Base-by-base conservation (phyloP, 2,329 filamentous ascomycete species). In the Scytalidium lignicola region DNA sequence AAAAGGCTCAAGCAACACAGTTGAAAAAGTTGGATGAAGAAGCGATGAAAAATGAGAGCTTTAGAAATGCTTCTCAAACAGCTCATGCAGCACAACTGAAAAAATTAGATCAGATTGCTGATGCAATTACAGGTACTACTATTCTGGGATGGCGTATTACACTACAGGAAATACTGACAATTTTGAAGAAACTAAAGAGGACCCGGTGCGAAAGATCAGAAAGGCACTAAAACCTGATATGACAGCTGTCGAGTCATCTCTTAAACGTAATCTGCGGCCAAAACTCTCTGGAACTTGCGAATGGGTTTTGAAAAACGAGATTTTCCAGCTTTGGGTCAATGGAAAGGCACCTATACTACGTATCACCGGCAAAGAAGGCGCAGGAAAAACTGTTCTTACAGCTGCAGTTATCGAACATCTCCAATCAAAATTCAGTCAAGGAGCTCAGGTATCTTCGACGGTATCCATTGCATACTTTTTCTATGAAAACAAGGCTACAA, bases 241-340 rank as follows among this genome's bases (percentile, higher is more conserved):
- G 32, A 37, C 32, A n/a, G 32, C 32, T 17, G 15, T 37, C 15
- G 32, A 37, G 15, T 15, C 32, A 8, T 37, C 32, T 5, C n/a
- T 37, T 5, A 37, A 37, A 13, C 32, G 32, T 17, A 37, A 37
- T 37, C 15, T 37, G 15, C 6, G 15, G n/a, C 32, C 32, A 17
- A 37, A 13, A 13, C 32, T 37, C 15, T 5, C 32, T 8, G 64
- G 59, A 9, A 70, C 67, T 1, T 69, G 65, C 41, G 56, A 62
- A 12, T 69, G 66, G 67, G 62, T 69, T 19, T 47, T 67, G 3
- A 8, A 52, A 2, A 57, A 68, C 42, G 26, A 48, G 0, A 47
- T 23, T 12, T 69, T 65, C 20, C 51, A 41, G 7, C 40, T 52
- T 6, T 69, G 66, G 67, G 53, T 53, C 3, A 48, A 61, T 1